Evolutionary conservation across 2,329 filamentous ascomycete genomes (phyloP), one percentile per base, ranked within the genome.

Genomic region (Dactylonectria macrodidyma): DNA sequence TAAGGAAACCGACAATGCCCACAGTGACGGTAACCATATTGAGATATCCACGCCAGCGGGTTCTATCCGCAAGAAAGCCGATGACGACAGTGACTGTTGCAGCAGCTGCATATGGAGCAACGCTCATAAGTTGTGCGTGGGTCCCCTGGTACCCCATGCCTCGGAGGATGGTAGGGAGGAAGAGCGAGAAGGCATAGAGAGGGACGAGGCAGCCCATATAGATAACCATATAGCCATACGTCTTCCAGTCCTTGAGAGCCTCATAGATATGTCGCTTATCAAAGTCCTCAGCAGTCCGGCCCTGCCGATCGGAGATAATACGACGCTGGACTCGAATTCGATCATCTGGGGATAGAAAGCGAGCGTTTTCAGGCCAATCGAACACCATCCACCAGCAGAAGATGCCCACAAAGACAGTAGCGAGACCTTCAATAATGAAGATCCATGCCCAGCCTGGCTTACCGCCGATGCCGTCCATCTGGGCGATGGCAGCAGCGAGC

Each of bases 211-310:
- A 84, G 16, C 84, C 84, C 83, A 84, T 85, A 75, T 85, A 85
- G 62, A 85, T 84, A 24, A 74, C 76, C 83, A 85, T 85, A 69
- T 82, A 82, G 1, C 84, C 77, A 75, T 83, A 85, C 50, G 91
- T 95, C 83, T 95, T 95, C 90, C 92, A 95, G 76, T 96, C 93
- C 62, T 85, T 88, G 12, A 93, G 64, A n/a, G 89, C 89, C 3
- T 88, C 85, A 87, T 88, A 93, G 70, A 95, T 87, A 76, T 93
- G 94, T 1, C 82, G 81, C 84, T 90, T 90, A 68, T 90, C 87
- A 80, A 94, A 95, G 54, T 90, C 84, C 76, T 95, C 93, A 68
- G 90, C 74, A 86, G 87, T 19, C 88, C 87, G 91, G 1, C 89
- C 85, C 78, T 95, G 93, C 71, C 91, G 83, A 77, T 95, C 93